Conservation (phyloP, 2,329 filamentous ascomycete species). For the Clathrospora elynae region DNA sequence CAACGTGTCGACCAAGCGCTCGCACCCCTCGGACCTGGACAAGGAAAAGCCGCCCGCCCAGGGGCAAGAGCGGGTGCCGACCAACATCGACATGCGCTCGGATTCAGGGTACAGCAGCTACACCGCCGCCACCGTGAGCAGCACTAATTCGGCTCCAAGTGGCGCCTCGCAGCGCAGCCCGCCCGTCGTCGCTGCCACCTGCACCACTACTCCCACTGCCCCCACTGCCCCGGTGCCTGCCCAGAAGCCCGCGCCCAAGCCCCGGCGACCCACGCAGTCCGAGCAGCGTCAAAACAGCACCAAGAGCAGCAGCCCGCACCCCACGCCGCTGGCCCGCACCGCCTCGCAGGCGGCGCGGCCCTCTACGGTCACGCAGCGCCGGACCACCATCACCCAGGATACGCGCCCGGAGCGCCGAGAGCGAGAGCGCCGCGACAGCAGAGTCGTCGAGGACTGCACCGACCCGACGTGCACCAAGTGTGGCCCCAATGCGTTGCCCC, state of each 20-base stretch:
- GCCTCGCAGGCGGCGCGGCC: slow-evolving; percentile 32
- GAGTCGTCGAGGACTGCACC: slow-evolving; percentile 36
- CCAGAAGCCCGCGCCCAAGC: slow-evolving; percentile 24
- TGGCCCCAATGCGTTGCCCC: slow-evolving; percentile 23
- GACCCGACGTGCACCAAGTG: slow-evolving; percentile 43
- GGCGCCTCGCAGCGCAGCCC: slow-evolving; percentile 38
- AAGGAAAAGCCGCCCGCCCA: slow-evolving; percentile 35
- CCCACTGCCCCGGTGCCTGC: slow-evolving; percentile 22
- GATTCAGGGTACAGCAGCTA: slow-evolving; percentile 68
- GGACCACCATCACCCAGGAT: slow-evolving; percentile 21
- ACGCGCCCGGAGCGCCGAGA: slow-evolving; percentile 12
- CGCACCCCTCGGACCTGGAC: slow-evolving; percentile 47
- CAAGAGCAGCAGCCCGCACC: slow-evolving; percentile 31
- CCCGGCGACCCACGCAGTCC: slow-evolving; percentile 25
- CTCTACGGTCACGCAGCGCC: slow-evolving; percentile 15
- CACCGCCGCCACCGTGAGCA: slow-evolving; percentile 58
- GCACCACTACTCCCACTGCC: neutral
- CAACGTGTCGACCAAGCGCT: slow-evolving; percentile 58
- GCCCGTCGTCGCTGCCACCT: slow-evolving; percentile 22
- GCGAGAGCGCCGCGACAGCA: slow-evolving; percentile 15
- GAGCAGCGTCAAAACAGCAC: slow-evolving; percentile 18
- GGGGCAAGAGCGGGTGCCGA: slow-evolving; percentile 32
- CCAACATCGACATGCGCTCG: slow-evolving; percentile 57
- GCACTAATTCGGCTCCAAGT: slow-evolving; percentile 59
- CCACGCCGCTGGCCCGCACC: slow-evolving; percentile 30